Evolutionary conservation across 2,329 filamentous ascomycete genomes (phyloP).

Genomic region (Penicillium sp.): DNA sequence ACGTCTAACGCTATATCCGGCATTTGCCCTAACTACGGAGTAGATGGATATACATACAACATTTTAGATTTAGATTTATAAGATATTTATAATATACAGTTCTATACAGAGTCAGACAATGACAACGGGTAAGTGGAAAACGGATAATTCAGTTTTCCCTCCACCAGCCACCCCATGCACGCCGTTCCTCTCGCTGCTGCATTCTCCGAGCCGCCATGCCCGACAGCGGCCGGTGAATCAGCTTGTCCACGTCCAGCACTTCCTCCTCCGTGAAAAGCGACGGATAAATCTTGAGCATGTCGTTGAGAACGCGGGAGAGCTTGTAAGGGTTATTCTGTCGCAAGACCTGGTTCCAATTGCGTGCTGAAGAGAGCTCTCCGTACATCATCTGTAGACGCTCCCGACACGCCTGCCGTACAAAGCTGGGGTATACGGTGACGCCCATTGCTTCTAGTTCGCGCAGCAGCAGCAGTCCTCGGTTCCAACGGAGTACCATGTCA

Average conservation of each 20-base stretch:
- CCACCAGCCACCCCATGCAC: neutral
- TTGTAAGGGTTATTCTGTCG: conserved; percentile 34
- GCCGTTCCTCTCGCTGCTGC: conserved; percentile 8
- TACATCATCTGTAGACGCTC: conserved; percentile 37
- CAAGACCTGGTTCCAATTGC: conserved; percentile 32
- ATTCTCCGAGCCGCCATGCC: conserved; percentile 1
- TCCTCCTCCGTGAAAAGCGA: conserved; percentile 26
- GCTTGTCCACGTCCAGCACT: conserved; percentile 14
- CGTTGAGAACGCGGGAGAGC: conserved; percentile 26
- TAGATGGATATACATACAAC: too few relatives aligned
- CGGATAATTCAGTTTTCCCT: too few relatives aligned
- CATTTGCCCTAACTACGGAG: too few relatives aligned
- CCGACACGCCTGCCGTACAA: conserved; percentile 31
- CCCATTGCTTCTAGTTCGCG: conserved; percentile 34
- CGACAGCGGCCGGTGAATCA: conserved; percentile 10
- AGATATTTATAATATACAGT: neutral
- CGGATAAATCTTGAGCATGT: conserved; percentile 33
- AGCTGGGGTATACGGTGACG: conserved; percentile 26
- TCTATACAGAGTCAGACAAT: too few relatives aligned
- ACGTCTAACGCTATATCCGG: neutral
- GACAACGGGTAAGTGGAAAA: too few relatives aligned
- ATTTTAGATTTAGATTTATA: too few relatives aligned
- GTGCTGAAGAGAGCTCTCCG: conserved; percentile 27
- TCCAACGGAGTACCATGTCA: conserved; percentile 33
- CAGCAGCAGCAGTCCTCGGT: conserved; percentile 38